These are phyloP conservation scores for Pugionium dolabratum DNA, from an alignment of 345 rosid genomes.

Conservation along the genomic window DNA sequence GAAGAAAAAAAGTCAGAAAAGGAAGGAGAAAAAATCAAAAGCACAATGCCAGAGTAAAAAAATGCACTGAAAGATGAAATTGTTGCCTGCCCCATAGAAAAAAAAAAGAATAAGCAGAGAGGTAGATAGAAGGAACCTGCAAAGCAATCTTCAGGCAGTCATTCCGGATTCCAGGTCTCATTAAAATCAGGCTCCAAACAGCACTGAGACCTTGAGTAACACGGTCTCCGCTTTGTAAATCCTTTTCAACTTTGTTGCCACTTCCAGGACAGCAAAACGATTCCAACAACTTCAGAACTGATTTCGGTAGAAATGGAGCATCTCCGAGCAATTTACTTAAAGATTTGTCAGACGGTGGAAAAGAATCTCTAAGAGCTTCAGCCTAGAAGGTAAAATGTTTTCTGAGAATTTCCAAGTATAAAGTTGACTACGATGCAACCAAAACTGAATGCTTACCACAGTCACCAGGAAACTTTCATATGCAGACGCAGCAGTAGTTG, in stretches of 20 bases:
- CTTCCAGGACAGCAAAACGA: constrained; percentile 76
- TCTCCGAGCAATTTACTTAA: constrained; percentile 89
- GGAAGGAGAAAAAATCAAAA: constrained; percentile 18
- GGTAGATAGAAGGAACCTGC: constrained; percentile 60
- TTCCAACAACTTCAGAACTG: constrained; percentile 79
- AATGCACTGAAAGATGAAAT: not conserved
- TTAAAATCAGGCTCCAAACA: constrained; percentile 85
- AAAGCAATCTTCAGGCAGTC: constrained; percentile 87
- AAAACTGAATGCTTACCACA: constrained; percentile 62
- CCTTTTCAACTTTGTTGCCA: constrained; percentile 59
- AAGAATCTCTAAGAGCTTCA: constrained; percentile 88
- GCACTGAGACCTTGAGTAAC: constrained; percentile 97
- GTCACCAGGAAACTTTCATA: constrained; percentile 74
- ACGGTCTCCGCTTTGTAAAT: constrained; percentile 79
- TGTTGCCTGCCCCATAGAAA: constrained; percentile 7
- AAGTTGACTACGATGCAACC: constrained; percentile 16
- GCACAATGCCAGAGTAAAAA: constrained; percentile 15
- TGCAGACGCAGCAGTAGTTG: constrained; percentile 84
- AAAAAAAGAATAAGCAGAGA: constrained; percentile 21
- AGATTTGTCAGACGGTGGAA: constrained; percentile 98
- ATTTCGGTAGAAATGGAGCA: constrained; percentile 84
- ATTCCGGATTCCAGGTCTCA: constrained; percentile 81
- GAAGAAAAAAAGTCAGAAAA: not conserved
- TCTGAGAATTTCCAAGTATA: constrained; percentile 15
- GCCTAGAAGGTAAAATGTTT: constrained; percentile 56